phyloP scores from a whole-genome alignment of 148 eudicot genomes.

The Silene uniflora region DNA sequence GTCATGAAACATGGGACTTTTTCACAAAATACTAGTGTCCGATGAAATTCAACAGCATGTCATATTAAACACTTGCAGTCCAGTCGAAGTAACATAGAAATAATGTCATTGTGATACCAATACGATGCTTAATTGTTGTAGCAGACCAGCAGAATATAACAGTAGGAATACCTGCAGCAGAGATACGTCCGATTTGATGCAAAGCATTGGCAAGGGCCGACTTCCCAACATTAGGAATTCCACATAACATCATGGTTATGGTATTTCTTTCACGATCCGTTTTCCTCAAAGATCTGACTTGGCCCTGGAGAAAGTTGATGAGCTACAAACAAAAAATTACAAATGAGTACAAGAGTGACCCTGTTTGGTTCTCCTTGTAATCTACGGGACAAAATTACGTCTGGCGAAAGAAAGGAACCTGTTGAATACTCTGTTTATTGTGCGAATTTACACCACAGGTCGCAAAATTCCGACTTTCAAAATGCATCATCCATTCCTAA shows the following conservation, averaged over 20 bases:
- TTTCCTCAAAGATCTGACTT: conserved; percentile 10
- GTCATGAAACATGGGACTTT: too few relatives aligned
- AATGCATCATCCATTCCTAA: conserved; percentile 54
- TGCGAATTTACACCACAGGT: conserved; percentile 62
- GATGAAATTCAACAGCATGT: too few relatives aligned
- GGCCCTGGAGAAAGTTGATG: conserved; percentile 14
- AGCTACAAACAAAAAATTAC: conserved; percentile 2
- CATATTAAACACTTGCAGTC: neutral
- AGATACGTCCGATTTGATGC: conserved; percentile 15
- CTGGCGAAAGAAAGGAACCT: conserved; percentile 37
- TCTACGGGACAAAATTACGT: neutral
- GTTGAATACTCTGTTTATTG: conserved; percentile 59
- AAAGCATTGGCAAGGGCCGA: conserved; percentile 18
- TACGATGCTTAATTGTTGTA: too few relatives aligned
- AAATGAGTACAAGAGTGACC: neutral
- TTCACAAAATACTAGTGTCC: too few relatives aligned
- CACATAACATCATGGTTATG: conserved; percentile 16
- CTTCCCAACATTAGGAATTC: conserved; percentile 16
- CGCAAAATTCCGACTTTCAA: conserved; percentile 32
- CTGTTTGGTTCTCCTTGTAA: neutral
- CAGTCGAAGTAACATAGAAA: too few relatives aligned
- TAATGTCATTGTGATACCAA: too few relatives aligned
- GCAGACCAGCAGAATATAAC: too few relatives aligned
- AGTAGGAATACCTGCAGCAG: conserved; percentile 14
- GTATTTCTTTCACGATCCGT: conserved; percentile 11